Conservation (phyloP, 2,329 filamentous ascomycete genomes). For the Trichoderma aggressivum region DNA sequence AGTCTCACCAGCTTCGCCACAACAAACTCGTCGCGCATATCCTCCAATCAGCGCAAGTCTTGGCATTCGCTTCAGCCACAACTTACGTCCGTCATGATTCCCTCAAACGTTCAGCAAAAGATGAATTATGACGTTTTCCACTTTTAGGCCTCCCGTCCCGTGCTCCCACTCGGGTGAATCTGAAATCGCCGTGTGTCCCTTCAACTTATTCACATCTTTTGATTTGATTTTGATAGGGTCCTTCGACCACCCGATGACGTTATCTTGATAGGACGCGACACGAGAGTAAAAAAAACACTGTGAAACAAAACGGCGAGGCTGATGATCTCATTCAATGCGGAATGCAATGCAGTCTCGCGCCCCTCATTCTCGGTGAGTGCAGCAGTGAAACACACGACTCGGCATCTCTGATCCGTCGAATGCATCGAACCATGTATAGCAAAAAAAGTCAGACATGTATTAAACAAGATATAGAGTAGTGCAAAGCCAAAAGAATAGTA, state of each 20-base stretch:
- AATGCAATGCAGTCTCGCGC: not conserved
- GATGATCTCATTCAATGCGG: not conserved
- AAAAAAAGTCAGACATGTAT: not conserved
- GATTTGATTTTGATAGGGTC: not conserved
- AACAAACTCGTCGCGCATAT: not conserved
- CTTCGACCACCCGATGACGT: not conserved
- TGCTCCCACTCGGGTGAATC: not conserved
- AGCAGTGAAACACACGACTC: not conserved
- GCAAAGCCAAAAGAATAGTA: not conserved
- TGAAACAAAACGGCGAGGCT: not conserved
- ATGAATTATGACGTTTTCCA: not conserved
- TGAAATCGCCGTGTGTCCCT: not conserved
- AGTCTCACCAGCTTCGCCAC: constrained; percentile 1
- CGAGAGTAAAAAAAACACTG: not conserved
- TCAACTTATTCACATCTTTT: not conserved
- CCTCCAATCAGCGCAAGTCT: not conserved
- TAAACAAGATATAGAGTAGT: not conserved
- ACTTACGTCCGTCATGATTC: not conserved
- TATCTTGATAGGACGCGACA: not conserved
- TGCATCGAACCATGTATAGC: not conserved
- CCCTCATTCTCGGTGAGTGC: not conserved
- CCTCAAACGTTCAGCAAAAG: not conserved
- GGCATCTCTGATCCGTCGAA: not conserved
- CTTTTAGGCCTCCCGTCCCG: not conserved
- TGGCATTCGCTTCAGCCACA: constrained; percentile 1